Conservation (phyloP, 2,329 filamentous ascomycete species). For the Mycosphaerella sp. region DNA sequence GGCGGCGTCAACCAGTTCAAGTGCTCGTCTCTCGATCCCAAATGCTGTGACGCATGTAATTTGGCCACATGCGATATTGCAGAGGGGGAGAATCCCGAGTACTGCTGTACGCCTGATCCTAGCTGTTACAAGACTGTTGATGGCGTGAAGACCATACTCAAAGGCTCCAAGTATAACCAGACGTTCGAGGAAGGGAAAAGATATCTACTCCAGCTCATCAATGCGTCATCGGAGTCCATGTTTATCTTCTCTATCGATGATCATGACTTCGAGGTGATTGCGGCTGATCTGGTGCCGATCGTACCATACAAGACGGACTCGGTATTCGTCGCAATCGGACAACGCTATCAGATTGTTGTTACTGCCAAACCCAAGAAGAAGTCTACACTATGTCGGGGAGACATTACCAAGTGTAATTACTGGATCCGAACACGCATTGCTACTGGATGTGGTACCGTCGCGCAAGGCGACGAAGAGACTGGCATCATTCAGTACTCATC, state of each 20-base stretch:
- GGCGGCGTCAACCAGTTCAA: conserved; percentile 18
- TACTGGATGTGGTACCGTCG: conserved; percentile 28
- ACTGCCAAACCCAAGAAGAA: conserved; percentile 22
- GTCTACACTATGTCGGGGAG: neutral
- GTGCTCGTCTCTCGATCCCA: conserved; percentile 15
- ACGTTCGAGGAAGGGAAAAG: conserved; percentile 33
- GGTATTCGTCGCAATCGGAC: conserved; percentile 33
- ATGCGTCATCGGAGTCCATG: conserved; percentile 36
- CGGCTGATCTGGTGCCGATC: conserved; percentile 42
- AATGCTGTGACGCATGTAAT: conserved; percentile 14
- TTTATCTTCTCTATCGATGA: conserved; percentile 38
- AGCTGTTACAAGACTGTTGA: conserved; percentile 23
- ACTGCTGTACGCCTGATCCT: conserved; percentile 18
- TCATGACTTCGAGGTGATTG: conserved; percentile 42
- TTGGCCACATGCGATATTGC: conserved; percentile 3
- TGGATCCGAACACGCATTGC: conserved; percentile 28
- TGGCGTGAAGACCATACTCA: conserved; percentile 29
- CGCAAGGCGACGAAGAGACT: conserved; percentile 24
- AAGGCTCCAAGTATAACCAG: conserved; percentile 9
- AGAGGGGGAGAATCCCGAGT: conserved; percentile 7
- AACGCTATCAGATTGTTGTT: conserved; percentile 34
- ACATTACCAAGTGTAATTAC: conserved; percentile 21
- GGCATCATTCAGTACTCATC: conserved; percentile 26
- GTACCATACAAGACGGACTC: conserved; percentile 37
- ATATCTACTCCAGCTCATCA: conserved; percentile 43